These are phyloP conservation scores for Scenedesmus sp. DNA, from an alignment of 163 green algal species.

Conservation along the genomic window DNA sequence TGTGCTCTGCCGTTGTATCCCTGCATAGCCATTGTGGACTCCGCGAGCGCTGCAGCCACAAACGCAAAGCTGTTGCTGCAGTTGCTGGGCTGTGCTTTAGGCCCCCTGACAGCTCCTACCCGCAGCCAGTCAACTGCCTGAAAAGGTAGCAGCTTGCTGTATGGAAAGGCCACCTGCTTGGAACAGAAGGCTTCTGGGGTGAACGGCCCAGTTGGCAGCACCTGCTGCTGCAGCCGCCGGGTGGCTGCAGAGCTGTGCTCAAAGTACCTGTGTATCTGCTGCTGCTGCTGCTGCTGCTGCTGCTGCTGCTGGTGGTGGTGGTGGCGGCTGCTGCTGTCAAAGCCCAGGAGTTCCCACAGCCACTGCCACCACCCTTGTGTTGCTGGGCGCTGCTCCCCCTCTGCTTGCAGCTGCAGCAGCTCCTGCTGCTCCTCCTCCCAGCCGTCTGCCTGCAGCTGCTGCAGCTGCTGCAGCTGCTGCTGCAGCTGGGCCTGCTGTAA, in stretches of 20 bases:
- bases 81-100: not conserved
- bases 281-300: not conserved
- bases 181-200: conserved; percentile 10
- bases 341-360: not conserved
- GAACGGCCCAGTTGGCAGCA: not conserved
- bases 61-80: conserved; percentile 47
- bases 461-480: not conserved
- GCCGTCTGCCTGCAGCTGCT: not conserved
- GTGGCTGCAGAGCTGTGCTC: not conserved
- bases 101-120: not conserved
- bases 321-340: not conserved
- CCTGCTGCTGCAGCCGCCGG: not conserved
- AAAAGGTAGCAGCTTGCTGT: not conserved
- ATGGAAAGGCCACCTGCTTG: conserved; percentile 21
- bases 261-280: not conserved
- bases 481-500: conserved; percentile 1
- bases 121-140: conserved; percentile 39
- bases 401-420: not conserved
- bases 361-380: not conserved
- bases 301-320: not conserved
- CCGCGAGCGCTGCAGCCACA: conserved; percentile 24
- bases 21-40: conserved; percentile 26
- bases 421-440: conserved; percentile 15
- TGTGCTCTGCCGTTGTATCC: conserved; percentile 33
- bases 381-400: not conserved